These are phyloP conservation scores for Ceratobasidium theobromae DNA, from an alignment of 1,284 basidiomycete species.

Conservation along the genomic window DNA sequence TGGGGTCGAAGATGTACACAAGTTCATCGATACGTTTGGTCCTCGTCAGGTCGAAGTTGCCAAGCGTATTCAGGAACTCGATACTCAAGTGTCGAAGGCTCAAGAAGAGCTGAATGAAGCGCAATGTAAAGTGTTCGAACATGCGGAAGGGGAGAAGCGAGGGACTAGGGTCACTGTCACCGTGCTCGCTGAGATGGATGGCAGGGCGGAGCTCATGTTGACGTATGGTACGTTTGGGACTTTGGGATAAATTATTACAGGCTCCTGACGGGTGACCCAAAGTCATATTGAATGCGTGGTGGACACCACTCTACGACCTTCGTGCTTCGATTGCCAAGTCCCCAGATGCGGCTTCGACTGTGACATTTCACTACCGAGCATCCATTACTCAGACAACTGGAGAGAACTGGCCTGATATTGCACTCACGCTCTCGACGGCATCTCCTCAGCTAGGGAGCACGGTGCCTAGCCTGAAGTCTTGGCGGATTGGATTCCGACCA, in stretches of 20 bases:
- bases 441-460: constrained; percentile 36
- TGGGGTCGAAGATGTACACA: constrained; percentile 30
- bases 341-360: constrained; percentile 36
- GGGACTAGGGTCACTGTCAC: constrained; percentile 35
- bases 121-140: constrained; percentile 5
- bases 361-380: constrained; percentile 38
- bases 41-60: constrained; percentile 32
- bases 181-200: constrained; percentile 34
- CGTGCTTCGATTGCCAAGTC: constrained; percentile 37
- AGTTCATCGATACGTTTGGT: constrained; percentile 37
- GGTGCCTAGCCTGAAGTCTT: constrained; percentile 34
- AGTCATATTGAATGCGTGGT: constrained; percentile 38
- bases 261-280: not conserved
- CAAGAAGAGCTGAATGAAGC: constrained; percentile 29
- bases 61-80: constrained; percentile 8
- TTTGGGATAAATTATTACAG: not conserved
- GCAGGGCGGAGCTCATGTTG: constrained; percentile 32
- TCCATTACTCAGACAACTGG: constrained; percentile 38
- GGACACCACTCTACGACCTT: constrained; percentile 40
- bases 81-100: constrained; percentile 28
- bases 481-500: constrained; percentile 15
- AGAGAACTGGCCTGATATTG: constrained; percentile 38
- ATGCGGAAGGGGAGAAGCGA: constrained; percentile 32
- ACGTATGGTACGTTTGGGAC: constrained; percentile 35
- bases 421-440: constrained; percentile 38